These are phyloP conservation scores for Cladosporium cucumerinum DNA, from an alignment of 2,329 filamentous ascomycete genomes.

Conservation along the genomic window DNA sequence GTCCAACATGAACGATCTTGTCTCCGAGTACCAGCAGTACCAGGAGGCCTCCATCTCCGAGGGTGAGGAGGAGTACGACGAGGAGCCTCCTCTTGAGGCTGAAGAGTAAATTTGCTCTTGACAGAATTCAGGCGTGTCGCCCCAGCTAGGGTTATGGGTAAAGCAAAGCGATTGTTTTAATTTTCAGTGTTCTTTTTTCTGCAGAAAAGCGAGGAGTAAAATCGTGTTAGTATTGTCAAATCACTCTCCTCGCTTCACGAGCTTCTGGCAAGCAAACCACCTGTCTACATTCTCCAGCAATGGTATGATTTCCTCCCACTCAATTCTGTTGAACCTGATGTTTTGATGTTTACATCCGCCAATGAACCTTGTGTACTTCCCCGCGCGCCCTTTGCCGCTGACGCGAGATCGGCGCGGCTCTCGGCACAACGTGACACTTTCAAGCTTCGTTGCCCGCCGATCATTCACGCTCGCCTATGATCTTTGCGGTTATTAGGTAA, in stretches of 20 bases:
- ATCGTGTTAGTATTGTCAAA: conserved; percentile 13
- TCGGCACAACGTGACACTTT: conserved; percentile 8
- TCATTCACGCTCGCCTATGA: not conserved
- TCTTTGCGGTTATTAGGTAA: conserved; percentile 15
- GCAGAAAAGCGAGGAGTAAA: conserved; percentile 15
- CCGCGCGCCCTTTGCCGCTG: conserved; percentile 7
- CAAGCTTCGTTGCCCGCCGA: not conserved
- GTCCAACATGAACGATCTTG: conserved; percentile 99
- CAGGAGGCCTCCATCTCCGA: conserved; percentile 98
- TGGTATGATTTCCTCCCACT: not conserved
- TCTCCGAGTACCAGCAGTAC: conserved; percentile 99
- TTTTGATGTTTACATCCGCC: not conserved
- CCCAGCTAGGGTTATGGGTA: conserved; percentile 8
- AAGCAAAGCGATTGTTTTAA: conserved; percentile 17
- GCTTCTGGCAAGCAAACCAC: not conserved
- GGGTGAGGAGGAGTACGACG: conserved; percentile 92
- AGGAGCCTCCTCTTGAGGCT: conserved; percentile 70
- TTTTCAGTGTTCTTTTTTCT: conserved; percentile 14
- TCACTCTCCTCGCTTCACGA: conserved; percentile 12
- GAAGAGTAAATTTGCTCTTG: conserved; percentile 58
- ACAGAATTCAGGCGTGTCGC: not conserved
- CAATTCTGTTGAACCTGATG: not conserved
- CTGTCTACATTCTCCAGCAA: not conserved
- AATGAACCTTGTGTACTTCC: not conserved
- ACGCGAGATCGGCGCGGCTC: conserved; percentile 2